phyloP scores from a whole-genome alignment of 176 grass and related monocot species.

The maize (Zea mays) region Zm-B73-REFERENCE-NAM-5.0 NC_050101.1:170228001-170228500 shows the following conservation, averaged over 20 bases:
- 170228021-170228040: too few relatives aligned
- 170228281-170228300: constrained; percentile 35
- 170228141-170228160: too few relatives aligned
- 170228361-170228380: neutral
- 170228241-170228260: constrained; percentile 38
- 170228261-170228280: constrained; percentile 37
- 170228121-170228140: too few relatives aligned
- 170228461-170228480: constrained; percentile 48
- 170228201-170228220: neutral
- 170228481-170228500: constrained; percentile 34
- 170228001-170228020: too few relatives aligned
- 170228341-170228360: neutral
- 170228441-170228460: constrained; percentile 47
- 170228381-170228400: constrained; percentile 46
- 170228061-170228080: too few relatives aligned
- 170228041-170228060: too few relatives aligned
- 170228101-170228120: too few relatives aligned
- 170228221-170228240: constrained; percentile 16
- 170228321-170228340: neutral
- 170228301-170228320: constrained; percentile 14
- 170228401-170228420: constrained; percentile 35
- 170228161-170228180: too few relatives aligned
- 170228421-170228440: constrained; percentile 47
- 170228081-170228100: too few relatives aligned
- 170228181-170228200: neutral